phyloP scores from a whole-genome alignment of 164 flowering plant genomes.

The Paratinospora sagittata region DNA sequence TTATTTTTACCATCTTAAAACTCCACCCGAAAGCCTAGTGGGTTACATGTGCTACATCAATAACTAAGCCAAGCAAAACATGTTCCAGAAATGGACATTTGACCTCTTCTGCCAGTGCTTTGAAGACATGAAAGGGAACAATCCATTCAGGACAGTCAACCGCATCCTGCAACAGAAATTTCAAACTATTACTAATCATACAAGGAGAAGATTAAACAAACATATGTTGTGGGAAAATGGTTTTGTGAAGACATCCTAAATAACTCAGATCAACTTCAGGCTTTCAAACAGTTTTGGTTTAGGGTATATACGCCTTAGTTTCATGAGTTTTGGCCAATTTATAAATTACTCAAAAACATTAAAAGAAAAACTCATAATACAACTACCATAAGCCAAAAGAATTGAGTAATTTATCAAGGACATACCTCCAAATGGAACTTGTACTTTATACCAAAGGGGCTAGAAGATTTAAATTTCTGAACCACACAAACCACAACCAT shows the following conservation, averaged over 20 bases:
- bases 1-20: background rate
- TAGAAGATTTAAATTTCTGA: conserved; percentile 82
- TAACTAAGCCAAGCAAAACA: background rate
- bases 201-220: background rate
- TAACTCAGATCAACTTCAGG: background rate
- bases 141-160: conserved; percentile 99
- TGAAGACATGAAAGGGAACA: conserved; percentile 85
- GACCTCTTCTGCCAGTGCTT: conserved; percentile 91
- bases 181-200: background rate
- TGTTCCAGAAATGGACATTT: background rate
- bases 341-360: no score
- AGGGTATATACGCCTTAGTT: background rate
- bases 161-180: conserved; percentile 65
- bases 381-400: background rate
- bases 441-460: conserved; percentile 90
- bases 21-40: background rate
- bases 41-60: background rate
- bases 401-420: background rate
- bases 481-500: conserved; percentile 15
- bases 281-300: background rate
- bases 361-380: background rate
- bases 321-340: no score
- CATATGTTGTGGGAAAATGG: background rate
- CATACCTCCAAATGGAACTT: conserved; percentile 89
- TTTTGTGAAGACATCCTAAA: no score